Percentiles rank a stretch among this genome's conserved stretches.
Conservation (phyloP, 2,329 filamentous ascomycete genomes). For the Fusarium pilosicola region DNA sequence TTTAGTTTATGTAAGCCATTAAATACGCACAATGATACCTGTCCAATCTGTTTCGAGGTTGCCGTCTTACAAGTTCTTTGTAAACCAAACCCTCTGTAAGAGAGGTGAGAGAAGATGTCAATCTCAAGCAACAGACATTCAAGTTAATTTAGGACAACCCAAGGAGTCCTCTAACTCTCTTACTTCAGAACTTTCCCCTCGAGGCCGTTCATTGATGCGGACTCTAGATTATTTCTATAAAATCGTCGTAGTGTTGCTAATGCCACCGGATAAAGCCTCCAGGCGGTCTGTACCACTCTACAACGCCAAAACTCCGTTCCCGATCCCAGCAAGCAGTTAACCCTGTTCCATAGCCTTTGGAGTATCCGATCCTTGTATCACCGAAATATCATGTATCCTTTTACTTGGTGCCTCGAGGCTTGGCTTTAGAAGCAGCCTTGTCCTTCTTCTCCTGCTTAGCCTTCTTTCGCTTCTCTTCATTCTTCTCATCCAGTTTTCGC, state of each 20-base stretch:
- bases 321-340: background rate
- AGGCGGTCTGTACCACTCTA: conserved; percentile 11
- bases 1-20: background rate
- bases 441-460: conserved; percentile 94
- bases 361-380: conserved; percentile 1
- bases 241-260: background rate
- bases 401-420: conserved; percentile 72
- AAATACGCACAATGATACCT: background rate
- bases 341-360: background rate
- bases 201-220: background rate
- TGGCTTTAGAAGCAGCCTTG: conserved; percentile 90
- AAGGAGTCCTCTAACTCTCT: too few relatives aligned
- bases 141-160: background rate
- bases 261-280: background rate
- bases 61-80: background rate
- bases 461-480: conserved; percentile 94
- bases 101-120: background rate
- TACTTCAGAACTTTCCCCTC: background rate
- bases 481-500: conserved; percentile 92
- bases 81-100: background rate
- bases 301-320: conserved; percentile 41
- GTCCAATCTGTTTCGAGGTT: background rate
- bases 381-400: background rate
- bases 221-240: background rate
- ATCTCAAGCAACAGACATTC: background rate